Base-by-base conservation (phyloP, 768 basidiomycete species). In the Cubamyces sp. region DNA sequence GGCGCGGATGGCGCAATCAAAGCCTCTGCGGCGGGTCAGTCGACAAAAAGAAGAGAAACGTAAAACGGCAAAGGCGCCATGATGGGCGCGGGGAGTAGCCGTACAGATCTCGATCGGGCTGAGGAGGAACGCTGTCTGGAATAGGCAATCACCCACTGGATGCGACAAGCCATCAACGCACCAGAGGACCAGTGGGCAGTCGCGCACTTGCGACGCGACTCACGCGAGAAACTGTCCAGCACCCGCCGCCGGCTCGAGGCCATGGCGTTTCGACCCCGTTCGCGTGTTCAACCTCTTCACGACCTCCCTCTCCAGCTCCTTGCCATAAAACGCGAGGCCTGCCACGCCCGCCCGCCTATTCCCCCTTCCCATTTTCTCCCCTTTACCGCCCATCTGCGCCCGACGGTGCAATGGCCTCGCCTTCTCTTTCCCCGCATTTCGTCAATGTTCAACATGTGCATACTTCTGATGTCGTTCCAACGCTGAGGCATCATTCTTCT, bases 121-220 rank as follows among this genome's bases (percentile, higher is more conserved):
- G 18, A 30, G 37, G 26, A 46, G 21, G 46, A 19, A 47, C 39
- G n/a, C 5, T 19, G 23, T 16, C 48, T 49, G 12, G 26, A 34
- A 50, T 34, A 50, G 48, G 57, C 37, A 58, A 58, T 6, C 15
- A 26, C 28, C 48, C 23, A 26, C 37, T 37, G 28, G 56, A 49
- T 37, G 56, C 56, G 56, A 57, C 57, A 34, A 50, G 23, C 39
- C 57, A 58, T 58, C 57, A 58, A 58, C 45, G 55, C 34, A 26
- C 55, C 18, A 30, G 28, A 41, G 19, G 25, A 23, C 9, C 18
- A 21, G 42, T 43, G 3, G 42, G 42, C 42, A 3, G 9, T 43
- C 19, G 45, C 21, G 34, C 34, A 34, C 34, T 34, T 34, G 34
- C 34, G 34, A 34, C 34, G 34, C 34, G 34, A 34, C 34, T 34